phyloP scores from a whole-genome alignment of 257 asterid genomes.

The Salvia miltiorrhiza region DNA sequence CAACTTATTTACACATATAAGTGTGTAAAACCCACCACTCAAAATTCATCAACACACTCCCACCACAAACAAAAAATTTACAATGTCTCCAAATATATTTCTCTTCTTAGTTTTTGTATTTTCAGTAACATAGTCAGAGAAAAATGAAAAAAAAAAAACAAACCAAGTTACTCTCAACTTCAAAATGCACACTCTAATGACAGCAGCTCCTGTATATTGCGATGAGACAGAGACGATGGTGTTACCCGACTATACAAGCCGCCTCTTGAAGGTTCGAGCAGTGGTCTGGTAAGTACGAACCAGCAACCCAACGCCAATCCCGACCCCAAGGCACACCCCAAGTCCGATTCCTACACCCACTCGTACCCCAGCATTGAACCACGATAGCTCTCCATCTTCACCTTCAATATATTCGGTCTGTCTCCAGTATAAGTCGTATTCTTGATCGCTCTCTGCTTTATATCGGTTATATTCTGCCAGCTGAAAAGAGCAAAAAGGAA shows the following conservation, averaged over 20 bases:
- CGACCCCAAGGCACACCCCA: constrained; percentile 64
- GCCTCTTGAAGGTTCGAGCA: constrained; percentile 60
- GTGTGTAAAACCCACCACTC: constrained; percentile 14
- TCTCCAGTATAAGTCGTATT: constrained; percentile 39
- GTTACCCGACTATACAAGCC: constrained; percentile 37
- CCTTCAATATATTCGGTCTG: constrained; percentile 38
- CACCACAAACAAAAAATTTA: constrained; percentile 1
- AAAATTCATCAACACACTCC: constrained; percentile 12
- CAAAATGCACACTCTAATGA: constrained; percentile 2
- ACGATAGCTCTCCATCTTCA: constrained; percentile 67
- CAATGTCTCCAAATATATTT: constrained; percentile 5
- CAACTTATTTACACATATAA: constrained; percentile 20
- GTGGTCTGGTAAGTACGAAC: constrained; percentile 62
- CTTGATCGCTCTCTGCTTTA: constrained; percentile 38
- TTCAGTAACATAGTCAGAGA: constrained; percentile 2
- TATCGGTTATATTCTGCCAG: constrained; percentile 36
- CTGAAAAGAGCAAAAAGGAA: constrained; percentile 21
- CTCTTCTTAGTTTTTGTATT: not conserved
- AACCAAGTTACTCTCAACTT: not conserved
- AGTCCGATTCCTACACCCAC: constrained; percentile 83
- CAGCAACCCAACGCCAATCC: constrained; percentile 62
- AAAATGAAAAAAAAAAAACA: not conserved
- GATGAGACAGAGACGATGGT: not conserved
- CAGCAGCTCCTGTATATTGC: not conserved
- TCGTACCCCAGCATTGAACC: constrained; percentile 82